phyloP scores from a whole-genome alignment of 305 asterid genomes.

The Caryopteris hybrid region DNA sequence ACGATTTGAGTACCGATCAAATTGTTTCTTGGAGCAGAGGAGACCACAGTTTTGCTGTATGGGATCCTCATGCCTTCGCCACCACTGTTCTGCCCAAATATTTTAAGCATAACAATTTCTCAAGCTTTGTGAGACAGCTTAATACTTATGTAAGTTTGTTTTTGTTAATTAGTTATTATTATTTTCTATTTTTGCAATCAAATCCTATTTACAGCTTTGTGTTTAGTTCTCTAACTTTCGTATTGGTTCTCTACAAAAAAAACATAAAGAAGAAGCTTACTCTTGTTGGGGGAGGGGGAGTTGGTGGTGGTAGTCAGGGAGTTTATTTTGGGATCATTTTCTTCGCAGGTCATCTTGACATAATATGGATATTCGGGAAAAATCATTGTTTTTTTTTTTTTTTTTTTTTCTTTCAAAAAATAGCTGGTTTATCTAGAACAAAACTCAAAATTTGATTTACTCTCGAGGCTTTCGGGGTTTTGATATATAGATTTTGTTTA shows the following conservation, averaged over 20 bases:
- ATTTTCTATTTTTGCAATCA: not conserved
- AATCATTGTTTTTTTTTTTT: no score
- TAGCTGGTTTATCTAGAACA: not conserved
- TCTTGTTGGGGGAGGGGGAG: no score
- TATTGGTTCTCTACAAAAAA: no score
- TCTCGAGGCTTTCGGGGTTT: not conserved
- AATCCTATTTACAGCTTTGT: not conserved
- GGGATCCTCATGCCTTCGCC: constrained; percentile 80
- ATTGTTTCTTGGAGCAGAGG: constrained; percentile 78
- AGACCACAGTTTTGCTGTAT: constrained; percentile 73
- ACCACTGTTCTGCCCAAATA: constrained; percentile 50
- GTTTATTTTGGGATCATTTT: not conserved
- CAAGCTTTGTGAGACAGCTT: constrained; percentile 82
- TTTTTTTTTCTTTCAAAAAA: not conserved
- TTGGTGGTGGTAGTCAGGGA: no score
- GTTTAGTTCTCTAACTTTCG: not conserved
- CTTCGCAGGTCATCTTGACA: not conserved
- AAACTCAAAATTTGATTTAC: not conserved
- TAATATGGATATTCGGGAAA: not conserved
- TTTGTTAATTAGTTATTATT: not conserved
- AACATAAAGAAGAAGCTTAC: no score
- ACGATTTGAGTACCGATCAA: constrained; percentile 38
- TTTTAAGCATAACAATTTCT: constrained; percentile 78
- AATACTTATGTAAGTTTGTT: constrained; percentile 66
- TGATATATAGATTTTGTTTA: not conserved